Evolutionary conservation across 345 rosid species (phyloP).

Genomic region (Psidium guajava): DNA sequence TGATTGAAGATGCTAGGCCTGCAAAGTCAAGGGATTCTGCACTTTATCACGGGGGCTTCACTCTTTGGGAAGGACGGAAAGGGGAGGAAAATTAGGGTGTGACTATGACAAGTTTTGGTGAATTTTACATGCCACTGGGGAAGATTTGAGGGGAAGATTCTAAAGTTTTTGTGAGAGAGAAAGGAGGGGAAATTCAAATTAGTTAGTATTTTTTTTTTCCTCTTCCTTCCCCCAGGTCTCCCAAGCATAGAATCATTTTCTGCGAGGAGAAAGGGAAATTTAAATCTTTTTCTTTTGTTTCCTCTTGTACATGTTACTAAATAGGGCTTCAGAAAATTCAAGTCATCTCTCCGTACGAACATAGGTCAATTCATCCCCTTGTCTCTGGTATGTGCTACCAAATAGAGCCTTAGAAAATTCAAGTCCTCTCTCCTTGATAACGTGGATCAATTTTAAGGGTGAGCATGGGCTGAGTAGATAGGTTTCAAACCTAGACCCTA

Average conservation of each 20-base stretch:
- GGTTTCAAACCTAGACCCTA: no score
- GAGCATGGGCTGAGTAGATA: no score
- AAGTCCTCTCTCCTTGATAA: neutral
- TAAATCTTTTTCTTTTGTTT: neutral
- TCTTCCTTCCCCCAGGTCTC: neutral
- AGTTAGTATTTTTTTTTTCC: neutral
- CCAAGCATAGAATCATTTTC: neutral
- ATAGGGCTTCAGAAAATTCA: neutral
- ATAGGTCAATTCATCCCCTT: neutral
- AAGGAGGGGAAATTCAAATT: neutral
- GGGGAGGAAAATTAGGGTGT: neutral
- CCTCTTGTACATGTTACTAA: neutral
- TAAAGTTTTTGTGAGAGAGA: neutral
- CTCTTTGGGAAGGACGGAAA: neutral
- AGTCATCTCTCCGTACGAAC: neutral
- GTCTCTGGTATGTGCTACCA: neutral
- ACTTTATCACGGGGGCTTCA: neutral
- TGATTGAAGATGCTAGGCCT: neutral
- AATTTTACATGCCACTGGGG: neutral
- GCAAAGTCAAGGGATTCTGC: neutral
- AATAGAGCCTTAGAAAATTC: neutral
- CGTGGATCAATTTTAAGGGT: no score
- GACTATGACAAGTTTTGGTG: neutral
- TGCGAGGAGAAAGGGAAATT: neutral
- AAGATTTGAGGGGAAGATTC: neutral